Conservation (phyloP, 192 early-diverging fungal species). For the Backusella morwellensis region DNA sequence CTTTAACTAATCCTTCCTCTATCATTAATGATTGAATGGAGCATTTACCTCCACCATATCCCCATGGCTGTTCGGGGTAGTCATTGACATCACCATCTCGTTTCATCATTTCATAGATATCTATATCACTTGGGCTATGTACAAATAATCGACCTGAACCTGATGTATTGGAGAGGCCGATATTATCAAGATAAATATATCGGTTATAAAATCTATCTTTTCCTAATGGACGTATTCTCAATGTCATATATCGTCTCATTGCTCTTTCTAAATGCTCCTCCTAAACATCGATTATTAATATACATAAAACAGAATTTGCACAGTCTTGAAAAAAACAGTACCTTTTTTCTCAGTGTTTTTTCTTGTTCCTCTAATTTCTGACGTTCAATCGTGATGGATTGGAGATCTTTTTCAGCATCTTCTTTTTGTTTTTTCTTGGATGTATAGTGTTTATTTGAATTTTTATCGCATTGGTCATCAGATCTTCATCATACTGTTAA, state of each 20-base stretch:
- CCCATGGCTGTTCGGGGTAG: conserved; percentile 7
- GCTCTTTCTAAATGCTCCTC: conserved; percentile 71
- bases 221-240: conserved; percentile 71
- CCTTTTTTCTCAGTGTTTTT: conserved; percentile 39
- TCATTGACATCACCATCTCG: conserved; percentile 16
- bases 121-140: conserved; percentile 44
- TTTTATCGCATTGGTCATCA: conserved; percentile 10
- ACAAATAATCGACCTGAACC: conserved; percentile 58
- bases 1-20: conserved; percentile 28
- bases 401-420: conserved; percentile 29
- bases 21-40: conserved; percentile 16
- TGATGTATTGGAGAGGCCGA: conserved; percentile 50
- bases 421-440: conserved; percentile 43
- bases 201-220: conserved; percentile 79
- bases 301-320: neutral
- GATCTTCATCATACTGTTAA: neutral
- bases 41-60: conserved; percentile 20
- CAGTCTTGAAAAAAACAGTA: neutral
- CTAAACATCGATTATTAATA: conserved; percentile 16
- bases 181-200: conserved; percentile 88
- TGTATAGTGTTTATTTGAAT: conserved; percentile 41
- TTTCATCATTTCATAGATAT: conserved; percentile 47
- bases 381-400: conserved; percentile 13
- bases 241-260: conserved; percentile 55
- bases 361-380: conserved; percentile 55